Base-by-base conservation (phyloP, 1,284 basidiomycete species). In the Sparassis latifolia region DNA sequence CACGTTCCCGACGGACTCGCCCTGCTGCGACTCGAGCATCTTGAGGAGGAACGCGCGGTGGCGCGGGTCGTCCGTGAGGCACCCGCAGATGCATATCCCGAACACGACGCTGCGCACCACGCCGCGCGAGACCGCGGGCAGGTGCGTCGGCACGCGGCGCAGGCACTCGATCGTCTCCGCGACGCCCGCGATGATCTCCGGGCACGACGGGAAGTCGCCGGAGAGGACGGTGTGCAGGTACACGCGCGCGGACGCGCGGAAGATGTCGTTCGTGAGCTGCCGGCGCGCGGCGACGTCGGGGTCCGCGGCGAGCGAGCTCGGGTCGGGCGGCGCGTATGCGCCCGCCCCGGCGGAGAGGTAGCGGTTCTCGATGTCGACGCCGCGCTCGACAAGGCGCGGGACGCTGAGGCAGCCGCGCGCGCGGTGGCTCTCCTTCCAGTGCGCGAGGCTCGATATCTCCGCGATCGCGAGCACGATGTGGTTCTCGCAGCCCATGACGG, bases 401-500 rank as follows among this genome's bases (percentile, higher is more conserved):
- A 82, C 64, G 65, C 77, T 82, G 27, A 88, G 75, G 40, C 59
- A 63, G 43, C 76, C 80, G 20, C 52, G 56, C 0, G 42, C 54
- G 52, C 57, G 56, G 53, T 74, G 68, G 2, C 50, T 49, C 37
- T 73, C 71, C 68, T 88, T 88, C 86, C 85, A 90, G 52, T 62
- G 64, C 33, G 82, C 75, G 9, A 92, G 75, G n/a, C 69, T 70
- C 5, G 82, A 79, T 12, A 80, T 84, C 69, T 89, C 81, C 3
- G 88, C 84, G 42, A 91, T 73, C 9, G 85, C 88, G 70, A 86
- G 85, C 42, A 90, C 80, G 57, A 88, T 79, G 53, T 71, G 69
- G 67, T 87, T 87, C 59, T 88, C 85, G 71, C 87, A 89, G n/a
- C 89, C 89, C 88, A 91, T 91, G 6, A 87, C 77, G 40, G 76